Conservation (phyloP, 164 flowering plant genomes). For the Pachysandra terminalis region DNA sequence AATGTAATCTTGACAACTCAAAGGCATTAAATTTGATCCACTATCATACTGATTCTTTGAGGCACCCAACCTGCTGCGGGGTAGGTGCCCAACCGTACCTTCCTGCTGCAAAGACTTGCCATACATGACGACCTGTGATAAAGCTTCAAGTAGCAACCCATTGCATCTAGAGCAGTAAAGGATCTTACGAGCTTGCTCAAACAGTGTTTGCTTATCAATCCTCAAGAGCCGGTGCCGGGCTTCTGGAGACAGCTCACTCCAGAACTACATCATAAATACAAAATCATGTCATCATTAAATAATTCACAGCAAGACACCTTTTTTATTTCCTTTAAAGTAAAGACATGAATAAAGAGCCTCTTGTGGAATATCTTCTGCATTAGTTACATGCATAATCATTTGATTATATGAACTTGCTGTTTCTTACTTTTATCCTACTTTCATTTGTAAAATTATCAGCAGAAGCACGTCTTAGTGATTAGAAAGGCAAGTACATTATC, state of each 20-base stretch:
- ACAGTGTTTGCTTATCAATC: conserved; percentile 83
- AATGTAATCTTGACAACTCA: conserved; percentile 49
- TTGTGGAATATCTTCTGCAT: not conserved
- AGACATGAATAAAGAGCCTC: not conserved
- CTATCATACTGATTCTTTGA: conserved; percentile 31
- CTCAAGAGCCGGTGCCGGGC: conserved; percentile 75
- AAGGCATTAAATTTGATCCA: conserved; percentile 15
- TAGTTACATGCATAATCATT: not conserved
- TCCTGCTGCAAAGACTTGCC: conserved; percentile 86
- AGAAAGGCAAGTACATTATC: no score
- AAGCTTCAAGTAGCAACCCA: conserved; percentile 90
- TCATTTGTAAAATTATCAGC: no score
- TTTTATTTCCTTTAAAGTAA: not conserved
- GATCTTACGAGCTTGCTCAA: conserved; percentile 95
- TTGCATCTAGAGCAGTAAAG: conserved; percentile 98
- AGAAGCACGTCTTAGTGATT: not conserved
- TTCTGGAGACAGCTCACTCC: conserved; percentile 78
- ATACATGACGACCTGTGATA: conserved; percentile 85
- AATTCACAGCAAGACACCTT: not conserved
- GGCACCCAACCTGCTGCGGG: conserved; percentile 27
- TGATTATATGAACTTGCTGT: not conserved
- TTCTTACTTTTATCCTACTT: no score
- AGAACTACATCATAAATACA: conserved; percentile 51
- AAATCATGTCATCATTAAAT: not conserved
- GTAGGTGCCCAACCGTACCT: conserved; percentile 32